These are phyloP conservation scores for Claviceps arundinis DNA, from an alignment of 2,329 filamentous ascomycete species.

Conservation along the genomic window DNA sequence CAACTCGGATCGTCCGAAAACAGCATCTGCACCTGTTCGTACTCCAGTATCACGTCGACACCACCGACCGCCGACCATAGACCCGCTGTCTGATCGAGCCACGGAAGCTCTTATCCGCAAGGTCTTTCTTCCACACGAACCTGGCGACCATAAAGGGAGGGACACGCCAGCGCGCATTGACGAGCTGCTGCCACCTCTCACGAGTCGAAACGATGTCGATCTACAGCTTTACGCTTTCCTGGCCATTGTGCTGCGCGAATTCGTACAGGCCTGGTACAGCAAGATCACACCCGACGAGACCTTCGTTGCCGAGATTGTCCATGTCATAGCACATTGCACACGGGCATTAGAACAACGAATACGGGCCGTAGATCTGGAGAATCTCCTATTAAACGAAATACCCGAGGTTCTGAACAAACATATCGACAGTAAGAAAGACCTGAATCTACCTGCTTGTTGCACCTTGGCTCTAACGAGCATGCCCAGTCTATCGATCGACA, in stretches of 20 bases:
- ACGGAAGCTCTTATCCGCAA: slow-evolving; percentile 71
- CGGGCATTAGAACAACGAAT: slow-evolving; percentile 76
- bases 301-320: slow-evolving; percentile 78
- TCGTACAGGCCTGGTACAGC: slow-evolving; percentile 83
- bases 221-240: slow-evolving; percentile 86
- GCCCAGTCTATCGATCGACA: slow-evolving; percentile 58
- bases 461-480: neutral
- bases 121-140: slow-evolving; percentile 64
- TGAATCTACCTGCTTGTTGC: neutral
- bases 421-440: slow-evolving; percentile 48
- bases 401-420: slow-evolving; percentile 71
- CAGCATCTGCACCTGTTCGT: slow-evolving; percentile 11
- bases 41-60: slow-evolving; percentile 16
- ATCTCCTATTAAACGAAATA: slow-evolving; percentile 74
- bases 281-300: slow-evolving; percentile 83
- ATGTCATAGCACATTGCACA: slow-evolving; percentile 85
- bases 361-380: slow-evolving; percentile 69
- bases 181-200: slow-evolving; percentile 76
- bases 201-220: slow-evolving; percentile 88
- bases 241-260: slow-evolving; percentile 78
- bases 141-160: slow-evolving; percentile 38
- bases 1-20: slow-evolving; percentile 1
- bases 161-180: slow-evolving; percentile 47
- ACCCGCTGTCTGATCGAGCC: slow-evolving; percentile 61
- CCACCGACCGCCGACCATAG: slow-evolving; percentile 23